A percentile compares a stretch with the other conserved stretches of the same genome.
phyloP scores from a whole-genome alignment of 1,139 yeast species.

The Suhomyces chickasaworum region DNA sequence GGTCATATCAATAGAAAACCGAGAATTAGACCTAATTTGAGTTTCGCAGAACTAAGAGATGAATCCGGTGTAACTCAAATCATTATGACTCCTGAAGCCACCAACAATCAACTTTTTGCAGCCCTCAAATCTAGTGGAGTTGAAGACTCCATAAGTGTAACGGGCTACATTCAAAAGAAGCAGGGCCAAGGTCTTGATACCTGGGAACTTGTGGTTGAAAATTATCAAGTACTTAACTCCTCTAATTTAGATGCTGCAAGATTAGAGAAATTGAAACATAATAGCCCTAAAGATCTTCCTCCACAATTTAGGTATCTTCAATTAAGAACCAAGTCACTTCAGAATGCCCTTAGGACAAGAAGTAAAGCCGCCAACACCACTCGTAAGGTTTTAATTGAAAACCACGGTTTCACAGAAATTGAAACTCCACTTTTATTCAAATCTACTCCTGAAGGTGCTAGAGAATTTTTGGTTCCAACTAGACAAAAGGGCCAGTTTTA shows the following conservation, averaged over 20 bases:
- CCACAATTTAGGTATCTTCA: slow-evolving; percentile 81
- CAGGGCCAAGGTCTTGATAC: slow-evolving; percentile 11
- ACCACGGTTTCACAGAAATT: slow-evolving; percentile 68
- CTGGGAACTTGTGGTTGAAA: slow-evolving; percentile 60
- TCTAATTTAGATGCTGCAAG: slow-evolving; percentile 73
- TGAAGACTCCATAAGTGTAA: slow-evolving; percentile 78
- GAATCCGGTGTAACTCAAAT: slow-evolving; percentile 68
- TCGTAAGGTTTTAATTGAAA: slow-evolving; percentile 48
- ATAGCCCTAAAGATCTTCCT: slow-evolving; percentile 59
- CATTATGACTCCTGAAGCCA: slow-evolving; percentile 48
- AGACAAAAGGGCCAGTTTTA: slow-evolving; percentile 65
- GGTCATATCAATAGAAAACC: slow-evolving; percentile 88
- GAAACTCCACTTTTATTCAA: slow-evolving; percentile 94
- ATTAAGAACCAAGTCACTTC: slow-evolving; percentile 63
- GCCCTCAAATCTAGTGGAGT: slow-evolving; percentile 51
- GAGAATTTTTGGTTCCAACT: slow-evolving; percentile 93
- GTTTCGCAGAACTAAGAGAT: slow-evolving; percentile 77
- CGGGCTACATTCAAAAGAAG: slow-evolving; percentile 46
- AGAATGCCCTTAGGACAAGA: slow-evolving; percentile 59
- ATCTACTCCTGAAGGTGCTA: slow-evolving; percentile 97
- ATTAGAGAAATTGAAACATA: slow-evolving; percentile 58
- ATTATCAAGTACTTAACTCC: slow-evolving; percentile 61
- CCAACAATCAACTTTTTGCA: slow-evolving; percentile 38
- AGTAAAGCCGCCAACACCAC: slow-evolving; percentile 60
- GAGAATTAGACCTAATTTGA: slow-evolving; percentile 45